Evolutionary conservation across 306 rosid species (phyloP).

Genomic region (Castanopsis chinensis): DNA sequence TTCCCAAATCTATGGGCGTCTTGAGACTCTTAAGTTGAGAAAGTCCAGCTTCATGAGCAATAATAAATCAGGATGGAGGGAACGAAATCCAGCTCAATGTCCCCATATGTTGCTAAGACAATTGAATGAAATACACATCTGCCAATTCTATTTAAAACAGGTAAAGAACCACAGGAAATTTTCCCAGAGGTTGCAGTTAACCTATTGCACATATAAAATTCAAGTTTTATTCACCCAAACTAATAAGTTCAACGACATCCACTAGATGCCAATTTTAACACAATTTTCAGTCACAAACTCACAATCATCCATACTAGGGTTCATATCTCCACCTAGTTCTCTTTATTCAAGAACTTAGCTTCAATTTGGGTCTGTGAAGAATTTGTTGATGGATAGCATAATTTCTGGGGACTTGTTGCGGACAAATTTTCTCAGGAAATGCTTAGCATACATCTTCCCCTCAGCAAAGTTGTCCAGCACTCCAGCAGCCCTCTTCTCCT

Average conservation of each 20-base stretch:
- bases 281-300: not conserved
- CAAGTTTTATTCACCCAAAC: constrained; percentile 23
- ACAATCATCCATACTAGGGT: not conserved
- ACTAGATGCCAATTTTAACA: constrained; percentile 14
- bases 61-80: not conserved
- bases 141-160: not conserved
- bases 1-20: too few species aligned
- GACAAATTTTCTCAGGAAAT: constrained; percentile 58
- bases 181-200: not conserved
- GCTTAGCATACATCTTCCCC: constrained; percentile 77
- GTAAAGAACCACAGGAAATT: not conserved
- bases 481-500: constrained; percentile 82
- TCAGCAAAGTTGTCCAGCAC: constrained; percentile 74
- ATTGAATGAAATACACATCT: not conserved
- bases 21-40: not conserved
- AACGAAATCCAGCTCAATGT: too few species aligned
- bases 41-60: not conserved
- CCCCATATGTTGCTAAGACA: not conserved
- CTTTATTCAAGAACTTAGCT: constrained; percentile 8
- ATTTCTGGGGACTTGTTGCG: constrained; percentile 73
- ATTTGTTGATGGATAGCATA: constrained; percentile 68
- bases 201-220: not conserved
- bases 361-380: constrained; percentile 63
- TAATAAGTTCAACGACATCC: constrained; percentile 15
- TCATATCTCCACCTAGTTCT: not conserved